Percentiles rank a stretch among this genome's conserved stretches.
Conservation (phyloP, 139 green algal genomes). For the Coelastrella sp. region DNA sequence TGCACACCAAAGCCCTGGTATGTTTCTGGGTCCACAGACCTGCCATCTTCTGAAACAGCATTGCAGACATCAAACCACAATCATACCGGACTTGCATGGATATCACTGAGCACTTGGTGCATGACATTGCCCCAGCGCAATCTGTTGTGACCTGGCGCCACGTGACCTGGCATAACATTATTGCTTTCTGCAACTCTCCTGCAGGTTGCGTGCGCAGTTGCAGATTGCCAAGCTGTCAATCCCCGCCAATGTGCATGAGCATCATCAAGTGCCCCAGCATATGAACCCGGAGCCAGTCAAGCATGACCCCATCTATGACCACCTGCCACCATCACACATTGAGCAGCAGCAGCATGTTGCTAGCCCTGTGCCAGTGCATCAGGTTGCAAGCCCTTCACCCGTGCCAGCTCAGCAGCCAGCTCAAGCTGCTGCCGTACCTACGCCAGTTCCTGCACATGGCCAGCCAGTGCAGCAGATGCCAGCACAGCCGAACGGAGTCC, state of each 20-base stretch:
- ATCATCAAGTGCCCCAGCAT: conserved; percentile 19
- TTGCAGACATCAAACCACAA: too few relatives aligned
- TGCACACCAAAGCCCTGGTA: too few relatives aligned
- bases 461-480: conserved; percentile 36
- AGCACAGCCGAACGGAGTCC: not conserved
- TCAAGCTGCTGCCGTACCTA: not conserved
- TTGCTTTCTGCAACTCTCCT: not conserved
- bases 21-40: too few relatives aligned
- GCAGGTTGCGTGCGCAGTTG: conserved; percentile 42
- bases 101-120: too few relatives aligned
- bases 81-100: too few relatives aligned
- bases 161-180: not conserved
- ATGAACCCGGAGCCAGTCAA: not conserved
- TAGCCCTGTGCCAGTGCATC: not conserved
- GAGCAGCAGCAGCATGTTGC: conserved; percentile 38
- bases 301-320: conserved; percentile 25
- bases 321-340: conserved; percentile 31
- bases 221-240: conserved; percentile 18
- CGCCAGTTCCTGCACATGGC: conserved; percentile 24
- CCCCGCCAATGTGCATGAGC: not conserved
- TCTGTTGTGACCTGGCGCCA: too few relatives aligned
- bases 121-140: too few relatives aligned
- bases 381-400: not conserved
- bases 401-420: conserved; percentile 3
- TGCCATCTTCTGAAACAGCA: too few relatives aligned